These are phyloP conservation scores for Ophiocordyceps unilateralis DNA, from an alignment of 2,329 filamentous ascomycete species.

Conservation along the genomic window DNA sequence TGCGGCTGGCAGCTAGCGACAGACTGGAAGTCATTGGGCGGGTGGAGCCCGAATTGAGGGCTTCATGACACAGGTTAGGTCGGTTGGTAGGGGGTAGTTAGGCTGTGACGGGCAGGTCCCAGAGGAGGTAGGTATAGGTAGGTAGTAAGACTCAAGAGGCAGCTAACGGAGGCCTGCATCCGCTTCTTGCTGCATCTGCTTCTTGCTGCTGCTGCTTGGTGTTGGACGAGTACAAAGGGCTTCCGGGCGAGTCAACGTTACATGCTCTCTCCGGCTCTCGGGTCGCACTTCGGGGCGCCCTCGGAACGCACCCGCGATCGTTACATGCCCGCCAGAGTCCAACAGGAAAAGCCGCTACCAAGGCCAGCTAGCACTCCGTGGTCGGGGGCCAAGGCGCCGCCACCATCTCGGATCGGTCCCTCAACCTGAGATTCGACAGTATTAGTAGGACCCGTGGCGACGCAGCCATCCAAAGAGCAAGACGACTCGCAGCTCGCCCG, in stretches of 20 bases:
- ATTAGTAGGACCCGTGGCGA: background rate
- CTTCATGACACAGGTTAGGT: too few species aligned
- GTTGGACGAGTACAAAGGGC: background rate
- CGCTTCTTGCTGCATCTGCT: too few species aligned
- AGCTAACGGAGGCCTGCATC: background rate
- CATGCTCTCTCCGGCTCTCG: constrained; percentile 1
- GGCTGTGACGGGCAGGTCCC: too few species aligned
- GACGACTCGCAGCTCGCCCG: constrained; percentile 2
- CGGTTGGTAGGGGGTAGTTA: too few species aligned
- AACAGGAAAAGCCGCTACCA: background rate
- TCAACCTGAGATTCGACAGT: background rate
- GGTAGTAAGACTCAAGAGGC: background rate
- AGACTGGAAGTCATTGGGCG: too few species aligned
- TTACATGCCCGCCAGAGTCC: background rate
- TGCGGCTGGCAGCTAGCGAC: background rate
- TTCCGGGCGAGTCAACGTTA: constrained; percentile 5
- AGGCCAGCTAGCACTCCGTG: too few species aligned
- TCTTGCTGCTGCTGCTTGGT: background rate
- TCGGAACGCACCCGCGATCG: background rate
- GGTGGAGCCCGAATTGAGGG: too few species aligned
- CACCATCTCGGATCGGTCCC: background rate
- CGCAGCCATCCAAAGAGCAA: background rate
- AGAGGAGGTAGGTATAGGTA: too few species aligned
- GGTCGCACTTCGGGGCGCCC: background rate
- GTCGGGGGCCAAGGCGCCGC: background rate